Evolutionary conservation across 2,329 filamentous ascomycete genomes (phyloP).

Genomic region (Fusarium agapanthi): DNA sequence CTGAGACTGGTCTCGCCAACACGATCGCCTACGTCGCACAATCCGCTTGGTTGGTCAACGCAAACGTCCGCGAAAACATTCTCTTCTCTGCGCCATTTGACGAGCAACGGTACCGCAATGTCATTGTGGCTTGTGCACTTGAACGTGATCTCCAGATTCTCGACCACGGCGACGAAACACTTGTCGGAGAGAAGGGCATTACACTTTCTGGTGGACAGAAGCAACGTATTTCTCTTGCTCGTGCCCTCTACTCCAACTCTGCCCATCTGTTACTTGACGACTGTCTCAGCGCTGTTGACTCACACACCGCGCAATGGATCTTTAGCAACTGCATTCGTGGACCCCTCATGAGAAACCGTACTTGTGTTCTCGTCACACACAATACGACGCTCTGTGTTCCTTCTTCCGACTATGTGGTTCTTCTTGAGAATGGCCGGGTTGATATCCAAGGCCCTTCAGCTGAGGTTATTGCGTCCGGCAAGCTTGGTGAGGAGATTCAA

Average conservation of each 20-base stretch:
- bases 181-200: conserved; percentile 97
- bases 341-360: conserved; percentile 85
- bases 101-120: conserved; percentile 83
- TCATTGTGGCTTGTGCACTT: conserved; percentile 89
- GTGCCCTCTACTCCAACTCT: conserved; percentile 95
- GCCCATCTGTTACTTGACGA: conserved; percentile 92
- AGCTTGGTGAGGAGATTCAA: conserved; percentile 84
- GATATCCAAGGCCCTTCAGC: conserved; percentile 77
- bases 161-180: conserved; percentile 88
- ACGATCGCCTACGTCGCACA: conserved; percentile 97
- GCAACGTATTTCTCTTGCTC: conserved; percentile 95
- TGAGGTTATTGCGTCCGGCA: conserved; percentile 85
- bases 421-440: conserved; percentile 87
- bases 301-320: conserved; percentile 97
- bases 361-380: conserved; percentile 95
- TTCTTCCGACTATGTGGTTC: conserved; percentile 80
- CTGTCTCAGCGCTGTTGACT: conserved; percentile 95
- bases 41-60: conserved; percentile 96
- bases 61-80: conserved; percentile 95
- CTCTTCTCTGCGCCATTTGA: conserved; percentile 85
- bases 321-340: conserved; percentile 93
- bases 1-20: conserved; percentile 86
- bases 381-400: conserved; percentile 91
- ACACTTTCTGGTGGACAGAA: conserved; percentile 97
- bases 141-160: conserved; percentile 92